Evolutionary conservation across 2,329 filamentous ascomycete genomes (phyloP).

Genomic region (Trichoderma brevicompactum): DNA sequence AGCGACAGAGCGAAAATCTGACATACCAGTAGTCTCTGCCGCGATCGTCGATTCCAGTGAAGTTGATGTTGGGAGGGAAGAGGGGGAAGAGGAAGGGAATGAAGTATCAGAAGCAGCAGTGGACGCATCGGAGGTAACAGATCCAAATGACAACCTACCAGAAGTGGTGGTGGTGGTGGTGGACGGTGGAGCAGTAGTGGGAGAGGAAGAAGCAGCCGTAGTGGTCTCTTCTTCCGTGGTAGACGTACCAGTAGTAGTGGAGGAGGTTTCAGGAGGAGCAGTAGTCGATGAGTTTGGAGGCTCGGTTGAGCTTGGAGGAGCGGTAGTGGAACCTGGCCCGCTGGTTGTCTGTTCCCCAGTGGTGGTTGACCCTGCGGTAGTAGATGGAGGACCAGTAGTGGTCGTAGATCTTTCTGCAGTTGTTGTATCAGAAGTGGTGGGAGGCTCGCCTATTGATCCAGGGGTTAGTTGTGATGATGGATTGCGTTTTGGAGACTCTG

Average conservation of each 20-base stretch:
- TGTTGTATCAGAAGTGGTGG: slow-evolving; percentile 5
- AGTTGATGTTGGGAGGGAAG: slow-evolving; percentile 32
- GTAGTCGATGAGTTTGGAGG: background rate
- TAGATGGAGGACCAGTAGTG: slow-evolving; percentile 14
- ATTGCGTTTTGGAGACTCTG: background rate
- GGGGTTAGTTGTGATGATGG: background rate
- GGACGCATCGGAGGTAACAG: slow-evolving; percentile 38
- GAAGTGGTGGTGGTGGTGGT: slow-evolving; percentile 40
- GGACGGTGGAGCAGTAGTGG: slow-evolving; percentile 37
- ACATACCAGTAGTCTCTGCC: slow-evolving; percentile 39
- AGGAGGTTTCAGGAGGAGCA: slow-evolving; percentile 27
- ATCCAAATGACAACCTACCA: slow-evolving; percentile 39
- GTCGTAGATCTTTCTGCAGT: slow-evolving; percentile 4
- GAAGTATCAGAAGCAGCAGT: slow-evolving; percentile 36
- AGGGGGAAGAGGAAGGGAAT: slow-evolving; percentile 32
- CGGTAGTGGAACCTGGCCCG: background rate
- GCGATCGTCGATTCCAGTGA: slow-evolving; percentile 30
- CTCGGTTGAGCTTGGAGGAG: background rate
- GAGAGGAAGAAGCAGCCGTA: slow-evolving; percentile 39
- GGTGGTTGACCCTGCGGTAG: slow-evolving; percentile 8
- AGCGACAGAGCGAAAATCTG: slow-evolving; percentile 33
- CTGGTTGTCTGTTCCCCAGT: slow-evolving; percentile 4
- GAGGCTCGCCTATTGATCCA: background rate
- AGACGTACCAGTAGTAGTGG: slow-evolving; percentile 36
- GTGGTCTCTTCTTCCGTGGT: slow-evolving; percentile 38